These are phyloP conservation scores for Cercospora sp. DNA, from an alignment of 2,329 filamentous ascomycete genomes.

Conservation along the genomic window DNA sequence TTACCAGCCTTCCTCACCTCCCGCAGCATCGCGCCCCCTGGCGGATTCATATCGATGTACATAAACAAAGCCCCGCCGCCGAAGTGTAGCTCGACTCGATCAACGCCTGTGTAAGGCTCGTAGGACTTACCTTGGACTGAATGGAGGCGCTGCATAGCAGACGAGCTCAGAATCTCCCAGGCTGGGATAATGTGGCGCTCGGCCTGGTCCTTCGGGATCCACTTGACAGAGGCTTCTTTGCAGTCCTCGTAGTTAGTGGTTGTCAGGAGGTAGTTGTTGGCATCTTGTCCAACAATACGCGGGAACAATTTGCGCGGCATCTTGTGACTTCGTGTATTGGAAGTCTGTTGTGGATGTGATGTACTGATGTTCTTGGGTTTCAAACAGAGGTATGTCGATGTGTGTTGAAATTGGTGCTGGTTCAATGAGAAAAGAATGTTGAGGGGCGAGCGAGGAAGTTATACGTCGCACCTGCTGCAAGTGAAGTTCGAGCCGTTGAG, in stretches of 20 bases:
- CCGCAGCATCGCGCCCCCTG: not conserved
- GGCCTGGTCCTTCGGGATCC: not conserved
- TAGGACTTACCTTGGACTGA: not conserved
- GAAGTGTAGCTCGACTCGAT: constrained; percentile 4
- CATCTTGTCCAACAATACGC: not conserved
- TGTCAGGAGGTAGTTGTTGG: not conserved
- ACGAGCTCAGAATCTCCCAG: not conserved
- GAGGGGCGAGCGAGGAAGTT: not conserved
- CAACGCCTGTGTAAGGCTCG: not conserved
- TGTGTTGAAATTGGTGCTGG: not conserved
- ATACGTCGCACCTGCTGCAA: not conserved
- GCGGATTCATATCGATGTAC: constrained; percentile 7
- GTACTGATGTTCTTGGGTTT: not conserved
- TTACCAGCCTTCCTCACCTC: not conserved
- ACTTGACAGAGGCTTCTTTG: not conserved
- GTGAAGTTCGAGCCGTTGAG: not conserved
- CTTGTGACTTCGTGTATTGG: not conserved
- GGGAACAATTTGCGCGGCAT: not conserved
- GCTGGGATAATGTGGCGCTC: not conserved
- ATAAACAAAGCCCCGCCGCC: not conserved
- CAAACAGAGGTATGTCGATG: not conserved
- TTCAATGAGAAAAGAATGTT: not conserved
- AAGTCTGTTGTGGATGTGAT: not conserved
- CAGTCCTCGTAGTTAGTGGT: not conserved
- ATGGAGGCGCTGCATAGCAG: not conserved